A percentile compares a stretch with the other conserved stretches of the same genome.
Evolutionary conservation across 2,329 filamentous ascomycete species (phyloP).

Genomic region (Westerdykella sp.): DNA sequence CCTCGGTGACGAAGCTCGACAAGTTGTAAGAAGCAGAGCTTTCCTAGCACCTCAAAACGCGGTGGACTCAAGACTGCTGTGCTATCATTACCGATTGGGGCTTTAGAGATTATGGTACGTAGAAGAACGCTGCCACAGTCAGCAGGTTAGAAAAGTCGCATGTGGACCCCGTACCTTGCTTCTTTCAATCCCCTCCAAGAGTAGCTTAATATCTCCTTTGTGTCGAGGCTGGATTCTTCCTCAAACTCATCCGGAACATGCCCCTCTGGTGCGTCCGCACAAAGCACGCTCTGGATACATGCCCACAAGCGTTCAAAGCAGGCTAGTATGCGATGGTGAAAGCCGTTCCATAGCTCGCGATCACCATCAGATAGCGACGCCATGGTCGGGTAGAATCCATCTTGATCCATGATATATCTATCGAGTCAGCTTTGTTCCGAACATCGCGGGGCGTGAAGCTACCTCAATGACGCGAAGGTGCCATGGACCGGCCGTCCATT

Average conservation of each 20-base stretch:
- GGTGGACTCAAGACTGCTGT: slow-evolving; percentile 24
- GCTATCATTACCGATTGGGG: slow-evolving; percentile 24
- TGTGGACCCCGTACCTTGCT: slow-evolving; percentile 58
- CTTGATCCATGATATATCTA: slow-evolving; percentile 47
- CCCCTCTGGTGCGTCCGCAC: slow-evolving; percentile 91
- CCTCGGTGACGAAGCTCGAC: slow-evolving; percentile 80
- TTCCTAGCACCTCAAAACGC: slow-evolving; percentile 61
- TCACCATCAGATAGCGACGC: slow-evolving; percentile 5
- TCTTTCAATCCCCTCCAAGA: slow-evolving; percentile 95
- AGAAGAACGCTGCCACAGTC: slow-evolving; percentile 59
- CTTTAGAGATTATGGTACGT: slow-evolving; percentile 39
- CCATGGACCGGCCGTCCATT: slow-evolving; percentile 44
- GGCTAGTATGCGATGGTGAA: slow-evolving; percentile 53
- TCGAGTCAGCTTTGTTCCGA: background rate
- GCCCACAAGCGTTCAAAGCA: slow-evolving; percentile 68
- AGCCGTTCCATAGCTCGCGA: slow-evolving; percentile 22
- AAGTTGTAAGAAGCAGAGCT: slow-evolving; percentile 74
- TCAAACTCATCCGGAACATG: slow-evolving; percentile 72
- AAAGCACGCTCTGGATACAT: slow-evolving; percentile 70
- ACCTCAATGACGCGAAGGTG: slow-evolving; percentile 35
- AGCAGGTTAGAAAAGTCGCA: background rate
- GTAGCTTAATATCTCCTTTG: slow-evolving; percentile 87
- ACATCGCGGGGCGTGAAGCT: background rate
- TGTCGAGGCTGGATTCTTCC: slow-evolving; percentile 63
- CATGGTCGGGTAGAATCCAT: slow-evolving; percentile 25